phyloP scores from a whole-genome alignment of 805 yeast genomes.

The Wickerhamomyces ciferrii region DNA sequence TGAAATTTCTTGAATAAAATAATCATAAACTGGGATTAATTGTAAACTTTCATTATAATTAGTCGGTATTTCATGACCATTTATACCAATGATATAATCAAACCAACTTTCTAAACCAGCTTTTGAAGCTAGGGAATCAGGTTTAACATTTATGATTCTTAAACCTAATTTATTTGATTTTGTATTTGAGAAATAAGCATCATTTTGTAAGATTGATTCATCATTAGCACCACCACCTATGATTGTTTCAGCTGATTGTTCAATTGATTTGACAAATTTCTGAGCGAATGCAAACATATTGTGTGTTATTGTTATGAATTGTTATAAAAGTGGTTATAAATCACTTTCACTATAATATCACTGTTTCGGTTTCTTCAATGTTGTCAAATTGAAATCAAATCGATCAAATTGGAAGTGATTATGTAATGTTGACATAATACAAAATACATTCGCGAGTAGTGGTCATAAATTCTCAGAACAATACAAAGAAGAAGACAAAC shows the following conservation, averaged over 20 bases:
- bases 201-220: conserved; percentile 16
- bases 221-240: conserved; percentile 21
- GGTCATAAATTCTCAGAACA: too few relatives aligned
- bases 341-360: too few relatives aligned
- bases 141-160: conserved; percentile 47
- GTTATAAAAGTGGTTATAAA: too few relatives aligned
- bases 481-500: too few relatives aligned
- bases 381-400: neutral
- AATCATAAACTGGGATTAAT: conserved; percentile 36
- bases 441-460: neutral
- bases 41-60: conserved; percentile 27
- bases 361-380: too few relatives aligned
- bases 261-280: conserved; percentile 51
- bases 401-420: neutral
- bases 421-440: neutral
- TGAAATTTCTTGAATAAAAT: conserved; percentile 36
- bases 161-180: conserved; percentile 41
- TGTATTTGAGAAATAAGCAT: conserved; percentile 22
- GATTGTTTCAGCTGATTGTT: conserved; percentile 30
- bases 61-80: conserved; percentile 56
- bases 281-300: conserved; percentile 60
- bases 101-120: conserved; percentile 78
- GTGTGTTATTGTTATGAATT: too few relatives aligned
- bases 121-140: conserved; percentile 40
- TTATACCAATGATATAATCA: conserved; percentile 78